Percentiles rank a stretch among this genome's conserved stretches.
Evolutionary conservation across 257 asterid species (phyloP).

Genomic region (Echites panduratus): DNA sequence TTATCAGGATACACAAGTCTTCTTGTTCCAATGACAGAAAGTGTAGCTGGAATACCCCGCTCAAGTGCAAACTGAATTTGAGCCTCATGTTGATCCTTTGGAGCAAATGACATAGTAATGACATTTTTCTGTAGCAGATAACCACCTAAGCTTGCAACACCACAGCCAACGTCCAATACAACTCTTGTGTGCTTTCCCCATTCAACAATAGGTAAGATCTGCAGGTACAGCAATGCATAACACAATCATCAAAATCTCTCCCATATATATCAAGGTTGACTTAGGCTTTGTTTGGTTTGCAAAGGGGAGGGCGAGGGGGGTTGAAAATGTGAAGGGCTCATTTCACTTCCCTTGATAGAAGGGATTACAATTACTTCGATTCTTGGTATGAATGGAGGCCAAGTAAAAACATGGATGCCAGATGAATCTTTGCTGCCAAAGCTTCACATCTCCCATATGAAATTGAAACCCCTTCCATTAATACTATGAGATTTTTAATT

Average conservation of each 20-base stretch:
- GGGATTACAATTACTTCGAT: too few species aligned
- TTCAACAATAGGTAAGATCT: conserved; percentile 23
- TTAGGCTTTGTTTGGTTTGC: too few species aligned
- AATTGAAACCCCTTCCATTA: not conserved
- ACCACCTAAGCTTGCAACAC: conserved; percentile 37
- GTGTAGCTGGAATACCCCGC: conserved; percentile 23
- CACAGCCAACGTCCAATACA: conserved; percentile 34
- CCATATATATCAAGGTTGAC: not conserved
- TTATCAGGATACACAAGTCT: conserved; percentile 27
- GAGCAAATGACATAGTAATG: conserved; percentile 32
- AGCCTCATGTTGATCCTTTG: conserved; percentile 37
- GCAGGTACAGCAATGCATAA: conserved; percentile 10
- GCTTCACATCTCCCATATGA: not conserved
- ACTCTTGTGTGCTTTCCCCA: conserved; percentile 32
- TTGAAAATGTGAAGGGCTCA: too few species aligned
- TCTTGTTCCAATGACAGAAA: conserved; percentile 29
- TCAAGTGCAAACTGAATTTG: conserved; percentile 32
- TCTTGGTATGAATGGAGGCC: too few species aligned
- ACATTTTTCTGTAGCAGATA: conserved; percentile 30
- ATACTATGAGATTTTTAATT: not conserved
- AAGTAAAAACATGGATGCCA: not conserved
- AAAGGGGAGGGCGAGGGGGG: too few species aligned
- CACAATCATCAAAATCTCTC: not conserved
- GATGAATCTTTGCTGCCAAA: not conserved
- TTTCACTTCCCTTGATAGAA: too few species aligned